Conservation (phyloP, 2,329 filamentous ascomycete genomes). For the Phaeosphaeria sp. region DNA sequence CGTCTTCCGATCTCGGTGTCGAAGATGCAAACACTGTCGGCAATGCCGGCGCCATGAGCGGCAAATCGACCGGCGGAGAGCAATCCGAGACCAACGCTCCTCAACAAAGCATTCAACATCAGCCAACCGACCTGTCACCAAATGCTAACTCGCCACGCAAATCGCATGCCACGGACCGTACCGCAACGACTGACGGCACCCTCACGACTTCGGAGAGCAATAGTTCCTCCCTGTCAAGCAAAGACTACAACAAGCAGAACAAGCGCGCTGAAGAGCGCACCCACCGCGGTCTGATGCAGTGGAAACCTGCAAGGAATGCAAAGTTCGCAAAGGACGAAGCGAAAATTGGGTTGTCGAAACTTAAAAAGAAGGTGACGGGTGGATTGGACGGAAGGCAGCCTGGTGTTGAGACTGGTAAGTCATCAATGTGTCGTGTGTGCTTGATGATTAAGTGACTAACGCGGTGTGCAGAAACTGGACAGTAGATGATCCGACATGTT, state of each 20-base stretch:
- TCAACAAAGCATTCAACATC: conserved; percentile 30
- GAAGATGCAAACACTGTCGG: conserved; percentile 58
- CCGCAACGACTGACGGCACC: conserved; percentile 25
- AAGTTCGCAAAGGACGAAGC: conserved; percentile 89
- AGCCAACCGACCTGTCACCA: conserved; percentile 40
- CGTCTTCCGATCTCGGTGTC: conserved; percentile 63
- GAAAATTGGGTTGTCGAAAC: conserved; percentile 75
- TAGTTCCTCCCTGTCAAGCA: conserved; percentile 42
- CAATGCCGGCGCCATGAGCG: conserved; percentile 29
- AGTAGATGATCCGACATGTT: background rate
- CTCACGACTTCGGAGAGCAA: conserved; percentile 15
- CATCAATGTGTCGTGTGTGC: background rate
- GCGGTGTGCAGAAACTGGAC: conserved; percentile 30
- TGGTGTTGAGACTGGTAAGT: conserved; percentile 75
- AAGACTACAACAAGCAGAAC: conserved; percentile 71
- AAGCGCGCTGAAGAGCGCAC: conserved; percentile 78
- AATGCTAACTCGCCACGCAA: conserved; percentile 22
- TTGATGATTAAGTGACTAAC: conserved; percentile 14
- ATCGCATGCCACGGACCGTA: conserved; percentile 37
- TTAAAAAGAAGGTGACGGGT: conserved; percentile 76
- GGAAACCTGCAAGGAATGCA: conserved; percentile 85
- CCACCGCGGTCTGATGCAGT: conserved; percentile 92
- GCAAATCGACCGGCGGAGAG: conserved; percentile 18
- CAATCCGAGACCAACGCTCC: conserved; percentile 12
- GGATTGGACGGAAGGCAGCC: conserved; percentile 80